Base-by-base conservation (phyloP, 352 stramenopile genomes). In the Phytophthora quininea region DNA sequence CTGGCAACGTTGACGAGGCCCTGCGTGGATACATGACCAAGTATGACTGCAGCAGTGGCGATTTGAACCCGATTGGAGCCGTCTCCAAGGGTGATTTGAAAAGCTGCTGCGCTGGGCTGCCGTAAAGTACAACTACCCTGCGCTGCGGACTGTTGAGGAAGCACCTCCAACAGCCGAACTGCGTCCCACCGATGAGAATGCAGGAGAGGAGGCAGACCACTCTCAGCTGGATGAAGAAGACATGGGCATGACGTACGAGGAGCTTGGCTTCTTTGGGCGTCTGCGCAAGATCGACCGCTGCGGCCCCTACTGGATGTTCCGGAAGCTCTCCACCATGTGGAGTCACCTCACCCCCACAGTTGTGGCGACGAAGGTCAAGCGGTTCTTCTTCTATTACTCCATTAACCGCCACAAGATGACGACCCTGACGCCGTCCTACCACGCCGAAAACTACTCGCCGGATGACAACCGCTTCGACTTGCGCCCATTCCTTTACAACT, bases 351-450 rank as follows among this genome's bases (percentile, higher is more conserved):
- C 81, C 24, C 88, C 91, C 45, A 80, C 74, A 8, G 76, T 76
- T 15, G 84, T 97, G 52, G 90, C 90, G n/a, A 74, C 85, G 33
- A 96, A 97, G 71, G 88, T 97, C 2, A 99, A 99, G 79, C 85
- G 92, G 30, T 99, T 99, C 76, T 99, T 99, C 86, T 98, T 92
- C 68, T 99, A 97, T 76, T 99, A 99, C 79, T 88, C 90, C 29
- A 79, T 99, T 62, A 99, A 99, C 82, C 92, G 98, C 29, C 98
- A 99, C 88, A 99, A 99, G 79, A 99, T 99, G 94, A 99, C 96
- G 56, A 99, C 96, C 24, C 86, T 99, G 47, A 99, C 98, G 51
- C 98, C 97, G 40, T 96, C 96, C 35, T 99, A 99, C 85, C 98
- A 99, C 76, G 97, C 96, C 19, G 98, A 99, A 77, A 97, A 94